A percentile compares a stretch with the other conserved stretches of the same genome.
Evolutionary conservation across 1,284 basidiomycete genomes (phyloP).

Genomic region (Ganoderma lucidum): DNA sequence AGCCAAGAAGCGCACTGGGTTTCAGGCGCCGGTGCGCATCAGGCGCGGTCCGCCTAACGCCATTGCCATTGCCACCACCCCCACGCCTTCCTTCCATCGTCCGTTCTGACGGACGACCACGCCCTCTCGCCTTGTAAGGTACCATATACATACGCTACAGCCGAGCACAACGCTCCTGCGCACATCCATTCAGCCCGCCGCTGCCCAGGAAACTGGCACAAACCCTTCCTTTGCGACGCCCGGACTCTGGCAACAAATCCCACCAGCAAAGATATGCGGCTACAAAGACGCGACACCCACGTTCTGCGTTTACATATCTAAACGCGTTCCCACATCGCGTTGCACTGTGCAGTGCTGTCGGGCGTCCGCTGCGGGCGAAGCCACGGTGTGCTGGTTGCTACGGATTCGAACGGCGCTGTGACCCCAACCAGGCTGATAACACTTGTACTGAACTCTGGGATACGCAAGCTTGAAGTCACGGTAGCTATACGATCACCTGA

Average conservation of each 20-base stretch:
- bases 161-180: background rate
- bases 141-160: background rate
- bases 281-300: background rate
- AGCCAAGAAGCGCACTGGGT: conserved; percentile 34
- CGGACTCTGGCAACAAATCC: conserved; percentile 3
- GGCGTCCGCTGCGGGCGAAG: background rate
- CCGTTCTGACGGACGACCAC: conserved; percentile 20
- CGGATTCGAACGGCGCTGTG: background rate
- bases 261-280: background rate
- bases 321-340: background rate
- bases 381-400: background rate
- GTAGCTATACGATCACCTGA: no score
- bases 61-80: background rate
- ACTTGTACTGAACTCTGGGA: background rate
- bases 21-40: conserved; percentile 33
- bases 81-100: conserved; percentile 22
- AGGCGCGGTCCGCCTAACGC: conserved; percentile 30
- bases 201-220: conserved; percentile 2
- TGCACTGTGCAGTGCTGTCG: background rate
- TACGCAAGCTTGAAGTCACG: background rate
- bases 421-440: background rate
- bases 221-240: background rate
- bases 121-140: background rate
- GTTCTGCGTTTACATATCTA: background rate
- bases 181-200: background rate